Percentiles rank a stretch among this genome's conserved stretches.
Conservation (phyloP, 2,329 filamentous ascomycete genomes). For the Diaporthe humulicola region DNA sequence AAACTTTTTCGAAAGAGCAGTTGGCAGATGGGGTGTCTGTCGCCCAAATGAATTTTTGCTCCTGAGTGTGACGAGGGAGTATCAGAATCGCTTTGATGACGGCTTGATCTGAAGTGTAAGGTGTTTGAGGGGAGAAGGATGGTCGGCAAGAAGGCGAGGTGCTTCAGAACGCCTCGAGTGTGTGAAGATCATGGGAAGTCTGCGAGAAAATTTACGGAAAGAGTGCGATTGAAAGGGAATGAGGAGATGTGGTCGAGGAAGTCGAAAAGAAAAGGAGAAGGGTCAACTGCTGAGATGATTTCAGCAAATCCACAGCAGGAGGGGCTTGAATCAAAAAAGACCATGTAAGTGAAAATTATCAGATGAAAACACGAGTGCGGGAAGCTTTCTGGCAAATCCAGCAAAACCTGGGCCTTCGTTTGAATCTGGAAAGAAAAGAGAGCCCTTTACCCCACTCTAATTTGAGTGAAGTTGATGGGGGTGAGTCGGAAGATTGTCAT, state of each 20-base stretch:
- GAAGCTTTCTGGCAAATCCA: background rate
- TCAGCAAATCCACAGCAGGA: background rate
- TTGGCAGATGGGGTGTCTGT: no score
- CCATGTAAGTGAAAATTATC: background rate
- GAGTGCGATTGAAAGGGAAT: background rate
- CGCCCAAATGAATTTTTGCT: no score
- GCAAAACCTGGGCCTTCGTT: background rate
- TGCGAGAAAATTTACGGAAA: background rate
- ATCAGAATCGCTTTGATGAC: background rate
- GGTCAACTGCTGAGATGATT: background rate
- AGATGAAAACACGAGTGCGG: no score
- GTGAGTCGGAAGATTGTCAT: background rate
- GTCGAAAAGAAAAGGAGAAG: background rate
- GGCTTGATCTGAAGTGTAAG: background rate
- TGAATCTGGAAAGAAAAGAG: no score
- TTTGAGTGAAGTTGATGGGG: background rate
- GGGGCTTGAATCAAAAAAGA: no score
- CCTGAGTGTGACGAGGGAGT: background rate
- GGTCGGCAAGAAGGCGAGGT: background rate
- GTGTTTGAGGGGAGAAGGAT: rapidly evolving
- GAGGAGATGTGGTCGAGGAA: background rate
- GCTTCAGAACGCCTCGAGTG: background rate
- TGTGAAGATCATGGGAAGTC: background rate
- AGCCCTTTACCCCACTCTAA: background rate
- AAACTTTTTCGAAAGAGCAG: no score